Evolutionary conservation across 2,329 filamentous ascomycete species (phyloP).

Genomic region (Leptographium radiaticola): DNA sequence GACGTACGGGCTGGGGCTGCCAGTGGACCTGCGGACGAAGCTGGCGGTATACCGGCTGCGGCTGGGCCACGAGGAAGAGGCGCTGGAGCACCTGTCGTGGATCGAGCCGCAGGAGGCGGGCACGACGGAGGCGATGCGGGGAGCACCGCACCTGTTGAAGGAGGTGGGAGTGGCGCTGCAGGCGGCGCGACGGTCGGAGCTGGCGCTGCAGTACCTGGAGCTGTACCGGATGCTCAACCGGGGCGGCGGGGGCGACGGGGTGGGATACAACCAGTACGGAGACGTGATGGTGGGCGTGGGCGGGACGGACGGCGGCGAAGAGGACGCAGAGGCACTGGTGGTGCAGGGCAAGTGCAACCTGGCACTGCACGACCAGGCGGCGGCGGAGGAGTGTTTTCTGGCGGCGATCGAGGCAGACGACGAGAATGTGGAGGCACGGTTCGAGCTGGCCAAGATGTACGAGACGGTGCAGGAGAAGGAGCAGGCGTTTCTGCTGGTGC

Average conservation of each 20-base stretch:
- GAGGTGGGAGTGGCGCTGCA: slow-evolving; percentile 43
- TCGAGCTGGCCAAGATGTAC: slow-evolving; percentile 73
- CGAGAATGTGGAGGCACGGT: slow-evolving; percentile 61
- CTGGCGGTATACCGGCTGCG: slow-evolving; percentile 73
- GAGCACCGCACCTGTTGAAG: slow-evolving; percentile 68
- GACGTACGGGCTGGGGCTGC: slow-evolving; percentile 61
- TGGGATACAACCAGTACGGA: slow-evolving; percentile 1
- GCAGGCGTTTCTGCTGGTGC: slow-evolving; percentile 63
- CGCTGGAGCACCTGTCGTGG: slow-evolving; percentile 54
- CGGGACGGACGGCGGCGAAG: slow-evolving; percentile 9
- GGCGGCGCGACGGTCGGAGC: slow-evolving; percentile 18
- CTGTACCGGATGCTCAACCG: slow-evolving; percentile 36
- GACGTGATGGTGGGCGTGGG: not conserved
- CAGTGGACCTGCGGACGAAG: slow-evolving; percentile 71
- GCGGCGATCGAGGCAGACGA: slow-evolving; percentile 60
- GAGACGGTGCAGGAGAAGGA: slow-evolving; percentile 61
- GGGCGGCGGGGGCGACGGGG: not conserved
- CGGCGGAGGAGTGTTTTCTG: slow-evolving; percentile 67
- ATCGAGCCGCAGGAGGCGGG: slow-evolving; percentile 49
- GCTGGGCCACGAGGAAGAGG: slow-evolving; percentile 56
- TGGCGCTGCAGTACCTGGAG: slow-evolving; percentile 44
- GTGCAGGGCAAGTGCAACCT: slow-evolving; percentile 57
- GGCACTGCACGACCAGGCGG: slow-evolving; percentile 45
- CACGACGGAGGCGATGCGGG: slow-evolving; percentile 38
- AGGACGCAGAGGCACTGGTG: slow-evolving; percentile 36